Evolutionary conservation across 441 rosid genomes (phyloP).

Genomic region (Euphorbia schlechtendalii): DNA sequence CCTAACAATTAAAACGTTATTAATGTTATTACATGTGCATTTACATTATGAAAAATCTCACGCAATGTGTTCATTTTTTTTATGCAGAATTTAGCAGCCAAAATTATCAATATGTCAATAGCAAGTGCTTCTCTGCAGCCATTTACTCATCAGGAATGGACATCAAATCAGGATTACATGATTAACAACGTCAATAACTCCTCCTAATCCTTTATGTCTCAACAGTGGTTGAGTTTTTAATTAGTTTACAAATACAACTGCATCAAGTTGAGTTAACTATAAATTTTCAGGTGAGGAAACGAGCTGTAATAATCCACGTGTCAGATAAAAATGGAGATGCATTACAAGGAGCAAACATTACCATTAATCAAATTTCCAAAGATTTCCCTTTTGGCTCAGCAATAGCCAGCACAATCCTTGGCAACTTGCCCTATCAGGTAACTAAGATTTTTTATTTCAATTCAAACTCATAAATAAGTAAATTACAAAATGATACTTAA

Average conservation of each 20-base stretch:
- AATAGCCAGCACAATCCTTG: conserved; percentile 59
- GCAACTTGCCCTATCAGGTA: conserved; percentile 66
- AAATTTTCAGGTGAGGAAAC: conserved; percentile 50
- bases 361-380: conserved; percentile 49
- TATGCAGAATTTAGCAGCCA: conserved; percentile 37
- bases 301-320: conserved; percentile 59
- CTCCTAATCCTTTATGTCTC: background rate
- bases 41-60: too few species aligned
- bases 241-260: background rate
- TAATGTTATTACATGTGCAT: background rate
- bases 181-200: conserved; percentile 38
- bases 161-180: conserved; percentile 44
- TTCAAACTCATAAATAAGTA: background rate
- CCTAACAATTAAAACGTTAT: background rate
- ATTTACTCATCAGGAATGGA: conserved; percentile 66
- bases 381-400: conserved; percentile 83
- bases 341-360: conserved; percentile 45
- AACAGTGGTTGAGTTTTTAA: background rate
- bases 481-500: too few species aligned
- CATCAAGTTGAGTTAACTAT: background rate
- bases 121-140: conserved; percentile 59
- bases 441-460: too few species aligned
- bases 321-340: conserved; percentile 44
- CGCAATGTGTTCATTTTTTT: too few species aligned
- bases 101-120: conserved; percentile 28